phyloP scores from a whole-genome alignment of 371 early-diverging fungal genomes.

The Mortierella sp. region DNA sequence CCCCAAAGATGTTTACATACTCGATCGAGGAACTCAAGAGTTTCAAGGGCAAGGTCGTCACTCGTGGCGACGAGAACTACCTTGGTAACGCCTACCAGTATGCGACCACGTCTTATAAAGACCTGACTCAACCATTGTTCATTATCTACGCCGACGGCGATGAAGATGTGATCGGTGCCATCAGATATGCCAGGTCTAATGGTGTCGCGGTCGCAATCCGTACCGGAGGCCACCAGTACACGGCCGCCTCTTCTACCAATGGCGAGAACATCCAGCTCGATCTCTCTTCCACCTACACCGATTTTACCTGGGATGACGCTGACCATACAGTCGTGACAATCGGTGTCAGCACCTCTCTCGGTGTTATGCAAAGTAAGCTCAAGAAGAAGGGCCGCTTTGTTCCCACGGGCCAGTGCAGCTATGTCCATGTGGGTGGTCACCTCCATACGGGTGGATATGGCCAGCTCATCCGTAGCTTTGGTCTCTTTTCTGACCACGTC shows the following conservation, averaged over 20 bases:
- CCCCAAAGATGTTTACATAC: not conserved
- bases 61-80: constrained; percentile 18
- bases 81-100: constrained; percentile 25
- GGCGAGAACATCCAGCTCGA: constrained; percentile 45
- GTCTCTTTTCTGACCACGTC: constrained; percentile 47
- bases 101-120: constrained; percentile 24
- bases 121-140: constrained; percentile 14
- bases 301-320: constrained; percentile 35
- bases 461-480: constrained; percentile 41
- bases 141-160: constrained; percentile 34
- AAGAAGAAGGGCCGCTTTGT: constrained; percentile 21
- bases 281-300: constrained; percentile 32
- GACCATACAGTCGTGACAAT: constrained; percentile 24
- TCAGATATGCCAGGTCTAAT: constrained; percentile 36
- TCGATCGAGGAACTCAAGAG: constrained; percentile 10
- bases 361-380: constrained; percentile 28
- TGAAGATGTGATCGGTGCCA: constrained; percentile 33
- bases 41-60: constrained; percentile 25
- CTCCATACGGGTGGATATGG: constrained; percentile 52
- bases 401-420: constrained; percentile 34
- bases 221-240: constrained; percentile 50
- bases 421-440: constrained; percentile 46
- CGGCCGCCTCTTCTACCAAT: constrained; percentile 44
- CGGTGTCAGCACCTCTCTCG: constrained; percentile 32
- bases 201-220: constrained; percentile 38